A percentile compares a stretch with the other conserved stretches of the same genome.
Conservation (phyloP, 345 rosid species). For the Citropsis articulata region DNA sequence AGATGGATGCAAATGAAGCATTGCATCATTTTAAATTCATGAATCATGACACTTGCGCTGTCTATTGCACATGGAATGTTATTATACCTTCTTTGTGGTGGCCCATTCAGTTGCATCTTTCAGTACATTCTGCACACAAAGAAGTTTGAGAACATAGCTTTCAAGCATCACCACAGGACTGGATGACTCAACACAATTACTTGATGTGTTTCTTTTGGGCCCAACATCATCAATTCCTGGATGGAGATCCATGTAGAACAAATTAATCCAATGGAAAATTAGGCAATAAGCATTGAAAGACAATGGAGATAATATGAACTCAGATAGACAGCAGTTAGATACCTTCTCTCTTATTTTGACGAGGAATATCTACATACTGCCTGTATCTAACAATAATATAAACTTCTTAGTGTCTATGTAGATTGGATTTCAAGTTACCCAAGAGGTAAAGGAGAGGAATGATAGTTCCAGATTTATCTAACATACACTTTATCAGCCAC, state of each 20-base stretch:
- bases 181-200: constrained; percentile 21
- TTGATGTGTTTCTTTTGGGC: constrained; percentile 21
- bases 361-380: constrained; percentile 22
- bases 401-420: neutral
- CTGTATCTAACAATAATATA: constrained; percentile 26
- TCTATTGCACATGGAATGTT: neutral
- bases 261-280: neutral
- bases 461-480: constrained; percentile 14
- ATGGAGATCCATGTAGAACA: neutral
- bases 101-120: neutral
- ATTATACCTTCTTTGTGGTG: neutral
- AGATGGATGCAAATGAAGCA: neutral
- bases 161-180: constrained; percentile 44
- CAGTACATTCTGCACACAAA: constrained; percentile 30
- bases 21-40: neutral
- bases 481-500: constrained; percentile 40
- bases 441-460: neutral
- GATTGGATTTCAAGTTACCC: neutral
- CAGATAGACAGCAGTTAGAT: neutral
- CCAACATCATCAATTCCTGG: constrained; percentile 15
- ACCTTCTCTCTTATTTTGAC: constrained; percentile 26
- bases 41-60: neutral
- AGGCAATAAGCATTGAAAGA: neutral
- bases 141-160: constrained; percentile 43
- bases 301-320: neutral